These are phyloP conservation scores for Vitis hybrid DNA, from an alignment of 177 flowering plant species.

Conservation along the genomic window DNA sequence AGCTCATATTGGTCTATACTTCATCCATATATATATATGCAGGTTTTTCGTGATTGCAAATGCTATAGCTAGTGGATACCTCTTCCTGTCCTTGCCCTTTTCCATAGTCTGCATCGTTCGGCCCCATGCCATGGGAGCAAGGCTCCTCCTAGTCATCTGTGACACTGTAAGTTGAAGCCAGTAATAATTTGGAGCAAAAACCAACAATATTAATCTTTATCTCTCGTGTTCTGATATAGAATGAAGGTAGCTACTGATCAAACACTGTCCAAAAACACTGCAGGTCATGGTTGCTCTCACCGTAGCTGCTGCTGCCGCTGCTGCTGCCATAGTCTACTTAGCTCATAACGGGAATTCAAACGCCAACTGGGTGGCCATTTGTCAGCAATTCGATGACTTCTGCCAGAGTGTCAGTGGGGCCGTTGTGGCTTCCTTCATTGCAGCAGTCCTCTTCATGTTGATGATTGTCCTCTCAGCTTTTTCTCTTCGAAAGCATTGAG, in stretches of 20 bases:
- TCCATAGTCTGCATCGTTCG: slow-evolving; percentile 62
- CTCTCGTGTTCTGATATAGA: too few relatives aligned
- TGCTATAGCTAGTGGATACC: slow-evolving; percentile 55
- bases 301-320: slow-evolving; percentile 26
- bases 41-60: slow-evolving; percentile 73
- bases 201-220: too few relatives aligned
- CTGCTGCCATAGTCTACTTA: slow-evolving; percentile 39
- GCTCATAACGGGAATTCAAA: slow-evolving; percentile 41
- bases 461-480: slow-evolving; percentile 35
- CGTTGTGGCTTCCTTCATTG: slow-evolving; percentile 30
- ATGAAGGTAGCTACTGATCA: not conserved
- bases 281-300: slow-evolving; percentile 29
- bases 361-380: slow-evolving; percentile 42
- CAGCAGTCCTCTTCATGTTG: slow-evolving; percentile 20
- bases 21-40: slow-evolving; percentile 4
- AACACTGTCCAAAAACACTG: not conserved
- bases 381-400: slow-evolving; percentile 44
- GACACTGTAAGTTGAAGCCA: slow-evolving; percentile 49
- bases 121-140: slow-evolving; percentile 42
- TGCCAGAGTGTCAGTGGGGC: slow-evolving; percentile 34
- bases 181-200: not conserved
- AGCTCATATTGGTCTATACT: not conserved
- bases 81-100: slow-evolving; percentile 68
- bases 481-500: slow-evolving; percentile 28
- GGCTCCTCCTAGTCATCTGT: slow-evolving; percentile 48